phyloP scores from a whole-genome alignment of 2,329 filamentous ascomycete genomes.

The Aspergillus spinulosporus region DNA sequence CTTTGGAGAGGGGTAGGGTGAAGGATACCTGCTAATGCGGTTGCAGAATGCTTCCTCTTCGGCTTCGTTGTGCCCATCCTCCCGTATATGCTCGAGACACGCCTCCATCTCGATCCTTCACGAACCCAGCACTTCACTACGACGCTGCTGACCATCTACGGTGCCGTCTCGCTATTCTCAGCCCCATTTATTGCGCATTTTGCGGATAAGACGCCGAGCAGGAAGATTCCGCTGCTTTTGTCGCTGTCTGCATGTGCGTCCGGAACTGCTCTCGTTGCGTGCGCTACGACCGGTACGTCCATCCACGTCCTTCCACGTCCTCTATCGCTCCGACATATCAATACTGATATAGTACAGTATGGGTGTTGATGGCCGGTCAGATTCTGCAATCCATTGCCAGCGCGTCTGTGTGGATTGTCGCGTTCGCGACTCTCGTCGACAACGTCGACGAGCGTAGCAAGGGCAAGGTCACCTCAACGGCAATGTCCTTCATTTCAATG shows the following conservation, averaged over 20 bases:
- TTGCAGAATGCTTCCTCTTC: slow-evolving; percentile 35
- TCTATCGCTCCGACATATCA: not conserved
- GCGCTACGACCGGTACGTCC: slow-evolving; percentile 22
- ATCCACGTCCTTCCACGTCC: too few relatives aligned
- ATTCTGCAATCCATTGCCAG: slow-evolving; percentile 33
- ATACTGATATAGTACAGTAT: slow-evolving; percentile 16
- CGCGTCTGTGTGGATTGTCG: slow-evolving; percentile 34
- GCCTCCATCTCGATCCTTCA: slow-evolving; percentile 26
- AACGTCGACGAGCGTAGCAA: slow-evolving; percentile 28
- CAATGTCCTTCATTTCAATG: slow-evolving; percentile 28
- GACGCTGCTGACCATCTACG: slow-evolving; percentile 28
- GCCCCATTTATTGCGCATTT: slow-evolving; percentile 31
- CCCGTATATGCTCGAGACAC: slow-evolving; percentile 33
- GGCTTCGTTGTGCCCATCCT: slow-evolving; percentile 37
- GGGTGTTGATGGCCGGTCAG: slow-evolving; percentile 29
- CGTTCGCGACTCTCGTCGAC: slow-evolving; percentile 32
- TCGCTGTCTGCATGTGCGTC: slow-evolving; percentile 27
- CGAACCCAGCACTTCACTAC: slow-evolving; percentile 29
- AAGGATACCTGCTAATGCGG: not conserved
- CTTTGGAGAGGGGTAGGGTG: too few relatives aligned
- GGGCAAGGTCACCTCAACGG: slow-evolving; percentile 29
- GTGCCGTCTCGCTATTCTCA: slow-evolving; percentile 25
- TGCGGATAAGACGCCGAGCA: slow-evolving; percentile 29
- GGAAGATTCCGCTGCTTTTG: slow-evolving; percentile 28
- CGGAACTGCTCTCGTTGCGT: slow-evolving; percentile 30